Percentiles rank a stretch among this genome's conserved stretches.
phyloP scores from a whole-genome alignment of 192 early-diverging fungal species.

The Funneliformis mosseae region DNA sequence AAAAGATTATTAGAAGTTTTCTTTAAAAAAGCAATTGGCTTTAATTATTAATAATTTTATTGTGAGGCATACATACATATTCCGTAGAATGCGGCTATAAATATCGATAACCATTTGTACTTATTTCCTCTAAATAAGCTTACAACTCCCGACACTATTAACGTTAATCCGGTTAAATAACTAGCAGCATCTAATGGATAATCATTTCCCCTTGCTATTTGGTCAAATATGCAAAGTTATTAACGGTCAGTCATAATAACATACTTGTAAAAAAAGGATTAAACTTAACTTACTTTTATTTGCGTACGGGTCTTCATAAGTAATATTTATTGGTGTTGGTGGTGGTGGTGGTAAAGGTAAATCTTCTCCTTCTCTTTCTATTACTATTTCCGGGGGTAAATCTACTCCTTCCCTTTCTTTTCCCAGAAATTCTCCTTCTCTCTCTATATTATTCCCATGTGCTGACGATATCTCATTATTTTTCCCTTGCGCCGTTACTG shows the following conservation, averaged over 20 bases:
- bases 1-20: constrained; percentile 4
- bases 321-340: neutral
- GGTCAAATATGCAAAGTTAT: neutral
- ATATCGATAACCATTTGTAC: constrained; percentile 32
- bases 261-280: neutral
- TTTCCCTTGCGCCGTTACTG: neutral
- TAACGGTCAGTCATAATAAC: neutral
- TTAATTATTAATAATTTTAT: neutral
- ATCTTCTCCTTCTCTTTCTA: neutral
- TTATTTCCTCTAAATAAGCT: constrained; percentile 26
- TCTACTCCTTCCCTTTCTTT: neutral
- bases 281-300: neutral
- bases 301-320: neutral
- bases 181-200: constrained; percentile 28
- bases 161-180: constrained; percentile 27
- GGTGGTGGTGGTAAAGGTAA: neutral
- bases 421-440: neutral
- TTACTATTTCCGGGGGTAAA: neutral
- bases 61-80: neutral
- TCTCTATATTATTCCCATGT: neutral
- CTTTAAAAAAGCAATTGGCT: neutral
- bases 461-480: neutral
- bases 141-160: neutral
- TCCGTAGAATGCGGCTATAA: constrained; percentile 19
- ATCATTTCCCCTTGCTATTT: constrained; percentile 28